Base-by-base conservation (phyloP, 257 asterid species). In the Nicotiana attenuata region DNA sequence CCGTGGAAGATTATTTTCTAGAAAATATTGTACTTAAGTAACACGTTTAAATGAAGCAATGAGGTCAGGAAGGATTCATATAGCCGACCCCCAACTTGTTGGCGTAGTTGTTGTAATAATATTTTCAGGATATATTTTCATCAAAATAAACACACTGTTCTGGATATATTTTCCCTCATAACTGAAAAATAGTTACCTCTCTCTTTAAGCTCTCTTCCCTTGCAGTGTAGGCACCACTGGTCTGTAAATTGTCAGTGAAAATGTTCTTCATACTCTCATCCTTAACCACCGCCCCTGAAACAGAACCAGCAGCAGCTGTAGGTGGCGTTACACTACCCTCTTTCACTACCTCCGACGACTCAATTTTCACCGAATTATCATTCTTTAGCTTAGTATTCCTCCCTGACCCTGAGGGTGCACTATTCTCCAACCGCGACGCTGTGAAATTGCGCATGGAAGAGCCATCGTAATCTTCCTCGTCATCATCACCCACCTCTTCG, bases 201-300 rank as follows among this genome's bases (percentile, higher is more conserved):
- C 96, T 91, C 91, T 91, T 96, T 84, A 96, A 86, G 82, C 90
- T 89, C 89, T 96, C 98, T 84, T 96, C 99, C 84, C 99, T 91
- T 3, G 98, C 97, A 88, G 90, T 94, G 83, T 96, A 92, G 50
- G 99, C 97, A 53, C 99, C 99, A 82, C 99, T 91, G 5, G 99
- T 87, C 87, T 94, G 99, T 80, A 96, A 76, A 81, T 89, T 96
- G 81, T 96, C 98, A 0, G 97, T 90, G 86, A 92, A 88, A 65
- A 93, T 86, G 81, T 88, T 91, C 90, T 92, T 95, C 80, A 84
- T 89, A 0, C 88, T 35, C 60, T 93, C 97, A 84, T 92, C 99
- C 91, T 95, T 95, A 81, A 89, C 95, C 84, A 80, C 90, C 28
- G 82, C 84, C 14, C 97, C 97, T 4, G 93, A 87, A 67, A 83